These are phyloP conservation scores for Solanum appendiculatum DNA, from an alignment of 257 asterid genomes.

Conservation along the genomic window DNA sequence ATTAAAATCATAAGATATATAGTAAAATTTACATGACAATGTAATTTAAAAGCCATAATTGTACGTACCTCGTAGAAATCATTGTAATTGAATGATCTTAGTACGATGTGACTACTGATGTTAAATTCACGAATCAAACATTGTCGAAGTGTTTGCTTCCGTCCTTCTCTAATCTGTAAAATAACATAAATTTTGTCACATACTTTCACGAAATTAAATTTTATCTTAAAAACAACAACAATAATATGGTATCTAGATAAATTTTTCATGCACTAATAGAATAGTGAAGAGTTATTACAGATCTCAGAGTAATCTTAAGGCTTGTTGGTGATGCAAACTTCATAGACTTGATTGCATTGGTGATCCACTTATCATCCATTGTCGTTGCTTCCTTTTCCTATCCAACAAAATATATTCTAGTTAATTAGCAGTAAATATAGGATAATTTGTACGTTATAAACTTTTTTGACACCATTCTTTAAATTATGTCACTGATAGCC, in stretches of 20 bases:
- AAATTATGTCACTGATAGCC: not conserved
- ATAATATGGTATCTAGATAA: not conserved
- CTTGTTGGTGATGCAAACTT: conserved; percentile 13
- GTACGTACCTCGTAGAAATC: conserved; percentile 6
- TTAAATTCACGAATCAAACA: conserved; percentile 5
- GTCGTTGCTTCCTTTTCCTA: not conserved
- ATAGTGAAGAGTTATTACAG: not conserved
- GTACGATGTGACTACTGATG: not conserved
- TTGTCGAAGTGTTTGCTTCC: not conserved
- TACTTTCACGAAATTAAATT: not conserved
- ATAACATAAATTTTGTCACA: not conserved
- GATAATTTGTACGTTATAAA: not conserved
- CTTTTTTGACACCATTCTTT: not conserved
- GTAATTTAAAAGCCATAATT: not conserved
- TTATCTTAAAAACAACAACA: not conserved
- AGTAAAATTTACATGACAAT: not conserved
- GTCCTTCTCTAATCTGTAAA: conserved; percentile 7
- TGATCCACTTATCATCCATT: conserved; percentile 4
- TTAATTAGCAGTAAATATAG: not conserved
- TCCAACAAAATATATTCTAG: not conserved
- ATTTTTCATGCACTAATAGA: not conserved
- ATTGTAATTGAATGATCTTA: not conserved
- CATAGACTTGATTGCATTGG: not conserved
- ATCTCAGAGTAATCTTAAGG: conserved; percentile 6
- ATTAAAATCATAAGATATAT: not conserved